These are phyloP conservation scores for Neltuma alba DNA, from an alignment of 306 rosid species.

Conservation along the genomic window DNA sequence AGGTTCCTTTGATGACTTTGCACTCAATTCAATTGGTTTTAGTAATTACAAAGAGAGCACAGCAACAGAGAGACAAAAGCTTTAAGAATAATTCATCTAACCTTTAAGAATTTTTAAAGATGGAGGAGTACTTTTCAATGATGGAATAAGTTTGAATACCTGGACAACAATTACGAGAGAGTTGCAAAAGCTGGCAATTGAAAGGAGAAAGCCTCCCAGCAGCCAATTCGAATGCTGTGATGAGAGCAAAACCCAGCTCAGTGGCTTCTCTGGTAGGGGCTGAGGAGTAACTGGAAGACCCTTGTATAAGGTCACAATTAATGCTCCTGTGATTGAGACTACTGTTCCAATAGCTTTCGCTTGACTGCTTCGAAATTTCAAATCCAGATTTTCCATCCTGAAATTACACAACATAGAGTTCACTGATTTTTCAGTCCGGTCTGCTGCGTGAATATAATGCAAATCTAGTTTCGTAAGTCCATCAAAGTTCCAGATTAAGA, in stretches of 20 bases:
- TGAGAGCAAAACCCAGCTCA: not conserved
- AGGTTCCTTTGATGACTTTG: too few relatives aligned
- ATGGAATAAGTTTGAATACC: conserved; percentile 30
- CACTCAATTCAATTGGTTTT: too few relatives aligned
- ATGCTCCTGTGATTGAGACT: conserved; percentile 51
- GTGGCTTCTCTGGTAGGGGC: not conserved
- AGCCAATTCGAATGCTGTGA: conserved; percentile 36
- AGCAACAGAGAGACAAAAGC: too few relatives aligned
- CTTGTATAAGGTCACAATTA: conserved; percentile 48
- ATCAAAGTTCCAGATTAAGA: too few relatives aligned
- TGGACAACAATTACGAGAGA: conserved; percentile 36
- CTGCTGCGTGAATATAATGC: too few relatives aligned
- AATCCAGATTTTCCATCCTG: conserved; percentile 53
- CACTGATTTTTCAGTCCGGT: too few relatives aligned
- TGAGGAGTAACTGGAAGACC: conserved; percentile 37
- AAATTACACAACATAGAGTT: not conserved
- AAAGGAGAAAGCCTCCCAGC: conserved; percentile 49
- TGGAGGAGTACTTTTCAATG: too few relatives aligned
- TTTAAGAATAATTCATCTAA: too few relatives aligned
- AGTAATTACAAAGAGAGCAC: too few relatives aligned
- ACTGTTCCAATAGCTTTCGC: conserved; percentile 53
- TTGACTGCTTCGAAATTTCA: conserved; percentile 41
- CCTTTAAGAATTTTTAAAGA: too few relatives aligned
- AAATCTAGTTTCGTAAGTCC: too few relatives aligned
- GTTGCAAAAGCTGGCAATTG: conserved; percentile 29